Conservation (phyloP, 805 yeast species). For the Saturnispora quitensis region DNA sequence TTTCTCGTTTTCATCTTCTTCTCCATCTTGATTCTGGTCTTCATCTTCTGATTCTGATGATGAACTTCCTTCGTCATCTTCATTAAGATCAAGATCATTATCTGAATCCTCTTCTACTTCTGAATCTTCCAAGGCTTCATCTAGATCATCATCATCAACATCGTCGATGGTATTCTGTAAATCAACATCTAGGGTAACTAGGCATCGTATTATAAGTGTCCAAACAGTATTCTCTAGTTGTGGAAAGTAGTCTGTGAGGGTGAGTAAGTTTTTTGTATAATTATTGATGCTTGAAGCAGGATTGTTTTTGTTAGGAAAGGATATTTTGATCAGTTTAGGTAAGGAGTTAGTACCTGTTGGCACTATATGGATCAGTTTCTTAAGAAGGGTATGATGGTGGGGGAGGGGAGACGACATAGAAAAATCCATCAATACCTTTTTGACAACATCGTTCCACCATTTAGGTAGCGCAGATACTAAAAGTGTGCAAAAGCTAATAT, state of each 20-base stretch:
- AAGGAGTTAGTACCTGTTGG: slow-evolving; percentile 74
- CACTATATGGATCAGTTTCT: slow-evolving; percentile 55
- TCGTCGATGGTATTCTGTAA: slow-evolving; percentile 83
- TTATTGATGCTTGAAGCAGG: slow-evolving; percentile 43
- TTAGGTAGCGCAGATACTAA: slow-evolving; percentile 80
- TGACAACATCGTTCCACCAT: slow-evolving; percentile 81
- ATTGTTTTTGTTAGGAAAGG: slow-evolving; percentile 76
- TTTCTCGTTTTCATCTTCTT: slow-evolving; percentile 35
- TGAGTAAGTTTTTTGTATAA: slow-evolving; percentile 58
- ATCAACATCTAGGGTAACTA: slow-evolving; percentile 86
- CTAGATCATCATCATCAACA: slow-evolving; percentile 63
- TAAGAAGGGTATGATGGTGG: slow-evolving; percentile 57
- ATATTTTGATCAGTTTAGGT: slow-evolving; percentile 44
- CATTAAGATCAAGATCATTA: slow-evolving; percentile 18
- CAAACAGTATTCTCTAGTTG: slow-evolving; percentile 70
- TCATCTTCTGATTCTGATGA: slow-evolving; percentile 19
- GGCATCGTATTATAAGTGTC: slow-evolving; percentile 70
- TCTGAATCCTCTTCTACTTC: slow-evolving; percentile 24
- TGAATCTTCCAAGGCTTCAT: slow-evolving; percentile 31
- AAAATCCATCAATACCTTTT: slow-evolving; percentile 58
- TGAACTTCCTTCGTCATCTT: slow-evolving; percentile 26
- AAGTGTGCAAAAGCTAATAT: slow-evolving; percentile 65
- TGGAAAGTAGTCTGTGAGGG: slow-evolving; percentile 56
- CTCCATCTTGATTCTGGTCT: slow-evolving; percentile 30
- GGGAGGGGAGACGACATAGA: slow-evolving; percentile 15